phyloP scores from a whole-genome alignment of 306 rosid genomes.

The Trifolium dubium region DNA sequence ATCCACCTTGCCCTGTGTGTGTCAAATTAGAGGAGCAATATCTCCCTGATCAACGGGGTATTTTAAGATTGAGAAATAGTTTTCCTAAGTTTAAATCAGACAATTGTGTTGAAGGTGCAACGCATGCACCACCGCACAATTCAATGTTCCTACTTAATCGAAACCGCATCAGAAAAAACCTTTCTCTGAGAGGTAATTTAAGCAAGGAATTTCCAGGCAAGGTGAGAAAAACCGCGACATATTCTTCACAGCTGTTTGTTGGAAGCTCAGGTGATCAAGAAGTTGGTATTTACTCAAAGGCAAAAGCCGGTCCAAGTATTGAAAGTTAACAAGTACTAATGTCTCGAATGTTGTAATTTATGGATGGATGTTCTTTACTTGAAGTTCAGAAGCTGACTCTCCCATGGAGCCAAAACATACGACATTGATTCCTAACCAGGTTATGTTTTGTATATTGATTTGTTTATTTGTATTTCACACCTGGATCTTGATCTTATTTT shows the following conservation, averaged over 20 bases:
- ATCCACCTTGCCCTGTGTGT: conserved; percentile 87
- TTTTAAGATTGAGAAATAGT: conserved; percentile 54
- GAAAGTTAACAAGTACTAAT: conserved; percentile 47
- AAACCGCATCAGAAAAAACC: conserved; percentile 66
- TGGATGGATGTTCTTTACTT: conserved; percentile 9
- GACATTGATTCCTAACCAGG: conserved; percentile 40
- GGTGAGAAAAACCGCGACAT: conserved; percentile 55
- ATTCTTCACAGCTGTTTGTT: conserved; percentile 54
- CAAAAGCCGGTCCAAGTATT: conserved; percentile 50
- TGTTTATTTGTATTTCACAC: conserved; percentile 35
- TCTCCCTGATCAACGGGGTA: conserved; percentile 55
- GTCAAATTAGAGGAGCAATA: conserved; percentile 57
- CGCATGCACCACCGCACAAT: conserved; percentile 67
- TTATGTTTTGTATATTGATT: conserved; percentile 44
- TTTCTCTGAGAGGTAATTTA: conserved; percentile 61
- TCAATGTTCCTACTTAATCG: conserved; percentile 65
- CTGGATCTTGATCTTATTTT: conserved; percentile 16
- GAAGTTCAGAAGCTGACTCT: conserved; percentile 40
- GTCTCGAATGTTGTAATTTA: conserved; percentile 35
- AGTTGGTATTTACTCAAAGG: conserved; percentile 63
- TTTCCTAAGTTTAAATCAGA: conserved; percentile 63
- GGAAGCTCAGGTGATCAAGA: conserved; percentile 61
- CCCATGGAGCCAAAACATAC: conserved; percentile 35
- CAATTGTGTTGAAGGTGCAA: conserved; percentile 79
- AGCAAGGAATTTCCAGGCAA: conserved; percentile 74